Conservation (phyloP, 1,139 yeast species). For the Zygoascus hellenicus region DNA sequence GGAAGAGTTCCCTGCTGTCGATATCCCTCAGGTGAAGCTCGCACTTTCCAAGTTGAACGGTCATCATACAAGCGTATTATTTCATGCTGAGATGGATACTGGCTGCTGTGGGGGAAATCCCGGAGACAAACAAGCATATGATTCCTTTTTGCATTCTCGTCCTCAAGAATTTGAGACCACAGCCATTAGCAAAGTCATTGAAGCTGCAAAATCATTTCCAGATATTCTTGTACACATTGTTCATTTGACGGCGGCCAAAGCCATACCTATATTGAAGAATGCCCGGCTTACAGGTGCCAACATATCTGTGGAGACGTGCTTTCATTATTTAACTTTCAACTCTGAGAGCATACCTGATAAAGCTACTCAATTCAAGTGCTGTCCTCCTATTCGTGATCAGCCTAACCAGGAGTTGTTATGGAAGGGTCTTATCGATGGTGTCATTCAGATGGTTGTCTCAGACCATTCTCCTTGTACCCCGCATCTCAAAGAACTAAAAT, state of each 20-base stretch:
- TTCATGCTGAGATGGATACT: constrained; percentile 82
- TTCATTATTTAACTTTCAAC: constrained; percentile 74
- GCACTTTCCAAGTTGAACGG: constrained; percentile 63
- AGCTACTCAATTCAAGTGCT: constrained; percentile 82
- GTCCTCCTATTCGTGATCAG: constrained; percentile 85
- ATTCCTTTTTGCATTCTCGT: constrained; percentile 72
- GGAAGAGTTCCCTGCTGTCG: constrained; percentile 85
- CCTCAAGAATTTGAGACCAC: constrained; percentile 85
- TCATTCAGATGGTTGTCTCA: constrained; percentile 81
- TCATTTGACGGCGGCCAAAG: constrained; percentile 80
- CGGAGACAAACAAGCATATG: constrained; percentile 36
- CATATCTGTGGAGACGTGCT: constrained; percentile 84
- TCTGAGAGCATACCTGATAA: constrained; percentile 74
- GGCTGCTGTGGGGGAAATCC: constrained; percentile 29
- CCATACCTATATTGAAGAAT: constrained; percentile 57
- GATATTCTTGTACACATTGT: constrained; percentile 76
- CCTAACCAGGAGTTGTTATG: constrained; percentile 66
- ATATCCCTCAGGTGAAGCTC: constrained; percentile 50
- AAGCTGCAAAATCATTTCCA: constrained; percentile 50
- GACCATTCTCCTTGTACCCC: constrained; percentile 98
- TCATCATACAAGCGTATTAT: constrained; percentile 69
- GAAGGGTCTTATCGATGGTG: constrained; percentile 61
- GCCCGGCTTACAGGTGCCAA: constrained; percentile 59
- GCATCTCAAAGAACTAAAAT: constrained; percentile 69
- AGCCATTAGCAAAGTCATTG: constrained; percentile 68